Base-by-base conservation (phyloP, 805 yeast species). In the Saturnispora halmiae region DNA sequence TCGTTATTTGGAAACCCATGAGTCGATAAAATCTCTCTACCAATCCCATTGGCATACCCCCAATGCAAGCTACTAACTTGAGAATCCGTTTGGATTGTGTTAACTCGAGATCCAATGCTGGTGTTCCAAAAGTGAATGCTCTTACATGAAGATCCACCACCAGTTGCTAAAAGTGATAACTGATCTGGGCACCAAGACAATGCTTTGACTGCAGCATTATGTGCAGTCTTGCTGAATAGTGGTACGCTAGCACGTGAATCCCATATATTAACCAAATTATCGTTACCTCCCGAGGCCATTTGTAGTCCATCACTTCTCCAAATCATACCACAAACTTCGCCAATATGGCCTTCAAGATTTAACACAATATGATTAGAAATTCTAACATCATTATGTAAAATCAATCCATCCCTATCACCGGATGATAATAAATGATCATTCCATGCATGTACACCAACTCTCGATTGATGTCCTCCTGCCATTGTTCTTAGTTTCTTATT, bases 41-140 rank as follows among this genome's bases (percentile, higher is more conserved):
- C 83, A n/a, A 77, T 74, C 1, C 82, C 81, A 36, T 72, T 63
- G 4, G 83, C 72, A 47, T 75, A 77, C 0, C 95, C 94, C 98
- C 98, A 92, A 51, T 79, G 77, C 45, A 92, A 67, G 13, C 96
- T 83, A n/a, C 94, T 80, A 4, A 92, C 92, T 60, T 92, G 98
- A 0, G 95, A 81, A 5, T 90, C 95, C 0, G 96, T 82, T 50
- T 87, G 92, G 18, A 90, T 82, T 8, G 92, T 73, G 49, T 87
- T 85, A 27, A 84, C 76, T 46, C 94, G 67, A 2, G 88, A 76
- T 1, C 97, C 98, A 0, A 94, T 84, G 15, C 84, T 75, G 3
- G 96, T 77, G 61, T 92, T 92, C 97, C 97, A 92, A 62, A 92
- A 85, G 61, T 90, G 90, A 44, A 90, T 83, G 35, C 79, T 74